Percentiles rank a stretch among this genome's conserved stretches.
Evolutionary conservation across 2,329 filamentous ascomycete species (phyloP).

Genomic region (Trichophaea hybrida): DNA sequence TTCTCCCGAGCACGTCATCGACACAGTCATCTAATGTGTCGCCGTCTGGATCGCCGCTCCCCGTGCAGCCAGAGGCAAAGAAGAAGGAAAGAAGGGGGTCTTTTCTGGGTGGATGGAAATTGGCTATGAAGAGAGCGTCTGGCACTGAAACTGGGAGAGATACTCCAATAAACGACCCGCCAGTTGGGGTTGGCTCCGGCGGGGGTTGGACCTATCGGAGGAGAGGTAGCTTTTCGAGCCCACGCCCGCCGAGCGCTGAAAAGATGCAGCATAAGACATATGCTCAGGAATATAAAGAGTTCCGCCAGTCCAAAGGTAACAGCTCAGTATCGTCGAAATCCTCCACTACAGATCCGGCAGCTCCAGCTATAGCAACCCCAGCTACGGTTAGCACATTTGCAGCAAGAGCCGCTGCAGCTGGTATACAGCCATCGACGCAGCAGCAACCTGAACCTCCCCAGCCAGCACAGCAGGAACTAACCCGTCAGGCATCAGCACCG

Average conservation of each 20-base stretch:
- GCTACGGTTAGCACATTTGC: background rate
- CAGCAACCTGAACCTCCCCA: background rate
- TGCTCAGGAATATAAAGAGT: slow-evolving; percentile 20
- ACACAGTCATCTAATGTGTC: slow-evolving; percentile 11
- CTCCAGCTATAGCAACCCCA: background rate
- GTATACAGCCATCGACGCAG: background rate
- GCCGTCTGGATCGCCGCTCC: slow-evolving; percentile 6
- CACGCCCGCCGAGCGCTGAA: slow-evolving; percentile 18
- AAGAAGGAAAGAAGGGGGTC: slow-evolving; percentile 7
- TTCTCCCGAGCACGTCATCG: slow-evolving; percentile 6
- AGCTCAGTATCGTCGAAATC: background rate
- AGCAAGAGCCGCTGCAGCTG: background rate
- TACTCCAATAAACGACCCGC: slow-evolving; percentile 5
- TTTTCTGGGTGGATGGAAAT: slow-evolving; percentile 22
- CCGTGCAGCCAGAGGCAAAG: slow-evolving; percentile 2
- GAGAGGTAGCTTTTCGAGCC: slow-evolving; percentile 21
- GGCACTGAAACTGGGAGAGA: slow-evolving; percentile 4
- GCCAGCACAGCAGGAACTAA: background rate
- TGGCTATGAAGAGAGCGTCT: slow-evolving; percentile 16
- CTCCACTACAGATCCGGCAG: background rate
- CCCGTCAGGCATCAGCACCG: background rate
- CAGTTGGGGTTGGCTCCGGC: slow-evolving; percentile 20
- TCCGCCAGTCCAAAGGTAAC: slow-evolving; percentile 1
- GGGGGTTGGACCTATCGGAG: slow-evolving; percentile 21
- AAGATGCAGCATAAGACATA: slow-evolving; percentile 14